Percentiles rank a stretch among this genome's conserved stretches.
These are phyloP conservation scores for Angomonas ambiguus DNA, from an alignment of 208 protist genomes.

Conservation along the genomic window DNA sequence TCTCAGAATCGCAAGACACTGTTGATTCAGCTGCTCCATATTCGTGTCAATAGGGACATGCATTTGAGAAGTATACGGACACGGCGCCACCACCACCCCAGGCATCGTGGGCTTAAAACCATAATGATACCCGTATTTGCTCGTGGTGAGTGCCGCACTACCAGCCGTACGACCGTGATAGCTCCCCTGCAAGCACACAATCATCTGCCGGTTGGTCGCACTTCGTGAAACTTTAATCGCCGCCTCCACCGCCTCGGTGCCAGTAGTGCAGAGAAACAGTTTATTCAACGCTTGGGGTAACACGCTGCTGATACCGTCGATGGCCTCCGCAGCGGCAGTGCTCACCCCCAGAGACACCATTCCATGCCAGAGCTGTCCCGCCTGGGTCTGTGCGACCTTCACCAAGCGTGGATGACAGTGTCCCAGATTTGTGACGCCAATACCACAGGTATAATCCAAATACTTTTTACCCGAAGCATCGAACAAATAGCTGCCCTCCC, in stretches of 20 bases:
- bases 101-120: slow-evolving; percentile 1
- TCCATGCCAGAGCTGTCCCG: neutral
- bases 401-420: slow-evolving; percentile 1
- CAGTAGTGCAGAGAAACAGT: neutral
- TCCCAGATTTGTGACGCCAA: slow-evolving; percentile 5
- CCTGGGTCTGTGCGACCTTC: neutral
- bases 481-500: neutral
- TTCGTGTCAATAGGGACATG: neutral
- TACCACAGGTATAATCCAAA: neutral
- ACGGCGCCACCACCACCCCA: neutral
- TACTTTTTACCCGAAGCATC: neutral
- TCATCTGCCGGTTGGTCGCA: neutral
- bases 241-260: neutral
- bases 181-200: neutral
- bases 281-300: neutral
- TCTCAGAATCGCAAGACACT: neutral
- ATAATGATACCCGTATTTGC: neutral
- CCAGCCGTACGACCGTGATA: neutral
- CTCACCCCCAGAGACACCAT: neutral
- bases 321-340: neutral
- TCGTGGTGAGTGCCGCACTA: neutral
- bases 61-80: neutral
- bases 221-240: neutral
- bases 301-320: neutral
- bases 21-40: neutral